These are phyloP conservation scores for Trametes villosa DNA, from an alignment of 768 basidiomycete species.

Conservation along the genomic window DNA sequence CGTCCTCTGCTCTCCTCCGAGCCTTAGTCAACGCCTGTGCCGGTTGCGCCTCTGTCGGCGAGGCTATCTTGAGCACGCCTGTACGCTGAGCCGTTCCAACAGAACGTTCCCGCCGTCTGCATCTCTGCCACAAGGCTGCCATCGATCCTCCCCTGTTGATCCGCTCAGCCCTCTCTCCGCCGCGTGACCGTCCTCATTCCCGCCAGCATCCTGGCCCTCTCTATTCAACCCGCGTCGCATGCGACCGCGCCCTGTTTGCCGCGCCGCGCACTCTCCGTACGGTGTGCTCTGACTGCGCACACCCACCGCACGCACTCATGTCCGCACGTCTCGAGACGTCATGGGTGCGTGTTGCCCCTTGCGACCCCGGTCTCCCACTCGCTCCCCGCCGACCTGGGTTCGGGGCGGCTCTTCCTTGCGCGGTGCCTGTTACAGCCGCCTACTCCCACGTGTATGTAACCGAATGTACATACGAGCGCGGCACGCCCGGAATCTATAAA, in stretches of 20 bases:
- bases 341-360: background rate
- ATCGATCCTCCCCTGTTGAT: slow-evolving; percentile 17
- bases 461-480: background rate
- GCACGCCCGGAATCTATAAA: background rate
- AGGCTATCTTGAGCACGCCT: background rate
- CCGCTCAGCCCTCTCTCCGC: background rate
- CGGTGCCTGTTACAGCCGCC: slow-evolving; percentile 13
- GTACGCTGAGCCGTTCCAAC: background rate
- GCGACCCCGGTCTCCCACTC: background rate
- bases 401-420: background rate
- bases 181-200: slow-evolving; percentile 15
- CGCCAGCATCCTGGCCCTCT: background rate
- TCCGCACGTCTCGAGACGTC: slow-evolving; percentile 10
- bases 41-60: background rate
- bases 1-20: background rate
- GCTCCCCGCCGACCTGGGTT: slow-evolving; percentile 1
- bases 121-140: slow-evolving; percentile 20
- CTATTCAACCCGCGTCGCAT: background rate
- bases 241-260: background rate
- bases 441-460: background rate
- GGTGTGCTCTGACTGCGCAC: background rate
- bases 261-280: background rate
- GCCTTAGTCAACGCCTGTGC: background rate
- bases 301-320: background rate
- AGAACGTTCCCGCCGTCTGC: slow-evolving; percentile 13